A percentile compares a stretch with the other conserved stretches of the same genome.
Evolutionary conservation across 495 filamentous ascomycete genomes (phyloP).

Genomic region (Apiosordaria backusii): DNA sequence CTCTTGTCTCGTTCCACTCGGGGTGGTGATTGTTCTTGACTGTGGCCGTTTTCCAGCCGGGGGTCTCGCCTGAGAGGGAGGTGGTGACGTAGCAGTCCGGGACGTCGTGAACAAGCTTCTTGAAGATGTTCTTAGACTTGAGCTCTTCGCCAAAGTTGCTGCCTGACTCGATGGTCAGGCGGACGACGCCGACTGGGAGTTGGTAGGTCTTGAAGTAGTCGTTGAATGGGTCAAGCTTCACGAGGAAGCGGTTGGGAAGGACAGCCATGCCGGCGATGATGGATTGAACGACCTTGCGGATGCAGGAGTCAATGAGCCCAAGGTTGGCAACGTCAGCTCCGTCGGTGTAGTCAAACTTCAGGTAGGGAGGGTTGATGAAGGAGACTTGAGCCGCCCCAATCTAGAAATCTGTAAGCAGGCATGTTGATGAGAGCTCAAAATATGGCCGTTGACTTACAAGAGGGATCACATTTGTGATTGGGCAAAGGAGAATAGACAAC

Average conservation of each 20-base stretch:
- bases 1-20: constrained; percentile 41
- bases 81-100: constrained; percentile 43
- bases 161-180: constrained; percentile 40
- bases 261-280: constrained; percentile 40
- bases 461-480: constrained; percentile 40
- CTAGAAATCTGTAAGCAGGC: constrained; percentile 33
- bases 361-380: constrained; percentile 43
- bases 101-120: constrained; percentile 31
- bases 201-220: constrained; percentile 45
- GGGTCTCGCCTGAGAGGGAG: constrained; percentile 31
- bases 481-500: constrained; percentile 37
- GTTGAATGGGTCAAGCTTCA: constrained; percentile 40
- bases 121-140: constrained; percentile 30
- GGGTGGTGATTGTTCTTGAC: constrained; percentile 38
- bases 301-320: constrained; percentile 30
- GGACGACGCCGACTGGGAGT: constrained; percentile 38
- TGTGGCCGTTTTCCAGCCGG: constrained; percentile 34
- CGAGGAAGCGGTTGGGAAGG: constrained; percentile 43
- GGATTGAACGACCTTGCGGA: constrained; percentile 35
- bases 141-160: constrained; percentile 27
- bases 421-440: neutral
- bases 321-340: constrained; percentile 40
- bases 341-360: constrained; percentile 42
- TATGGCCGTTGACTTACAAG: constrained; percentile 26
- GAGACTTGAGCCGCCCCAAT: constrained; percentile 43